Evolutionary conservation across 176 grass and related monocot genomes (phyloP).

Genomic region (Phragmites australis): DNA sequence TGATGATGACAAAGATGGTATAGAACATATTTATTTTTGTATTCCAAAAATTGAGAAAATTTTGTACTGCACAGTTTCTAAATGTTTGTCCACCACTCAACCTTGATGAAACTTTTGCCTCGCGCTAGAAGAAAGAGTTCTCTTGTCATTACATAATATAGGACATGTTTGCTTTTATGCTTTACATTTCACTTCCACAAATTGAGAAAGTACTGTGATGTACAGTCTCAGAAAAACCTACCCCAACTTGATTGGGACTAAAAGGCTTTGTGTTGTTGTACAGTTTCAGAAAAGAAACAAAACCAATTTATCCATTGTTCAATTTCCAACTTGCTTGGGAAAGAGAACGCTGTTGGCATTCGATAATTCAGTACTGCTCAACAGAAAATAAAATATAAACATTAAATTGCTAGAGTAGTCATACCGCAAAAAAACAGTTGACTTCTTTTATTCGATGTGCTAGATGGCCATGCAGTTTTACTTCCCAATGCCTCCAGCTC

Average conservation of each 20-base stretch:
- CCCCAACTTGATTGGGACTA: too few species aligned
- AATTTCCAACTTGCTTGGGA: slow-evolving; percentile 23
- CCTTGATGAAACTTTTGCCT: background rate
- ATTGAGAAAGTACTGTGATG: slow-evolving; percentile 38
- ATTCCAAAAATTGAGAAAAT: slow-evolving; percentile 13
- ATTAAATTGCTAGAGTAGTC: slow-evolving; percentile 13
- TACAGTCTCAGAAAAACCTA: slow-evolving; percentile 30
- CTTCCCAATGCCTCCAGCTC: slow-evolving; percentile 46
- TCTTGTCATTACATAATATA: slow-evolving; percentile 18
- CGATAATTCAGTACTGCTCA: slow-evolving; percentile 6
- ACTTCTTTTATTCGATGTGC: slow-evolving; percentile 71
- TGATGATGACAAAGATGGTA: background rate
- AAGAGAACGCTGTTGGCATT: slow-evolving; percentile 11
- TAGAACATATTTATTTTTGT: slow-evolving; percentile 10
- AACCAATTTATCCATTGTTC: background rate
- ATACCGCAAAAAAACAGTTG: slow-evolving; percentile 81
- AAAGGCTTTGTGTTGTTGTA: too few species aligned
- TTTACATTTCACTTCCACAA: background rate
- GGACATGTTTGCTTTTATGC: slow-evolving; percentile 16
- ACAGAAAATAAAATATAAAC: slow-evolving; percentile 32
- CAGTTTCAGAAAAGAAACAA: slow-evolving; percentile 29
- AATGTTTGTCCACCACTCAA: slow-evolving; percentile 1
- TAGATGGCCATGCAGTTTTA: slow-evolving; percentile 66
- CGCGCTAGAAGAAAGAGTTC: background rate
- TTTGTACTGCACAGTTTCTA: background rate